These are phyloP conservation scores for Daldinia childiae DNA, from an alignment of 495 filamentous ascomycete species.

Conservation along the genomic window DNA sequence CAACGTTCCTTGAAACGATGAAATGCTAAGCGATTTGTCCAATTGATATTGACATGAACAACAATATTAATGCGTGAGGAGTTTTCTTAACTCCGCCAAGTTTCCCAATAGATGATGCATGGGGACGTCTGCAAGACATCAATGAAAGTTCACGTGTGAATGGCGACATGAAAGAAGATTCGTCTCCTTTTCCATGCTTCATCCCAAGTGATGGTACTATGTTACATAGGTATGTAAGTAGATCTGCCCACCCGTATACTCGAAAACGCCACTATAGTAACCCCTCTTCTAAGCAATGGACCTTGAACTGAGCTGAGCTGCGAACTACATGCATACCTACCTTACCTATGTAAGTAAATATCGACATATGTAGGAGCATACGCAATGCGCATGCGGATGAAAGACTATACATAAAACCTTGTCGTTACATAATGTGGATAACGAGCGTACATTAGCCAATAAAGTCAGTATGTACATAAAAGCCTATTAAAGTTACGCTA, in stretches of 20 bases:
- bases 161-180: neutral
- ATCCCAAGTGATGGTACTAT: no score
- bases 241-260: neutral
- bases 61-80: neutral
- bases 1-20: slow-evolving; percentile 2
- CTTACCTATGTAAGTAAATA: neutral
- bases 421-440: neutral
- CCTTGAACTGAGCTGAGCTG: neutral
- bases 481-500: slow-evolving; percentile 2
- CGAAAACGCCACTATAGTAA: neutral
- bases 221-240: no score
- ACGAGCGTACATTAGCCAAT: slow-evolving; percentile 9
- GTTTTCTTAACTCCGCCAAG: neutral
- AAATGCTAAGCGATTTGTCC: neutral
- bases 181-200: neutral
- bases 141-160: neutral
- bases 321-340: neutral
- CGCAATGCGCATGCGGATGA: neutral
- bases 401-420: no score
- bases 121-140: neutral
- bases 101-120: neutral
- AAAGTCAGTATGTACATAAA: no score
- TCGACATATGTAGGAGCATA: neutral
- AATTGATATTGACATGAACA: neutral
- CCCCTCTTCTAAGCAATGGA: neutral